A percentile compares a stretch with the other conserved stretches of the same genome.
Evolutionary conservation across 2,329 filamentous ascomycete species (phyloP).

Genomic region (Phyllosticta capitalensis): DNA sequence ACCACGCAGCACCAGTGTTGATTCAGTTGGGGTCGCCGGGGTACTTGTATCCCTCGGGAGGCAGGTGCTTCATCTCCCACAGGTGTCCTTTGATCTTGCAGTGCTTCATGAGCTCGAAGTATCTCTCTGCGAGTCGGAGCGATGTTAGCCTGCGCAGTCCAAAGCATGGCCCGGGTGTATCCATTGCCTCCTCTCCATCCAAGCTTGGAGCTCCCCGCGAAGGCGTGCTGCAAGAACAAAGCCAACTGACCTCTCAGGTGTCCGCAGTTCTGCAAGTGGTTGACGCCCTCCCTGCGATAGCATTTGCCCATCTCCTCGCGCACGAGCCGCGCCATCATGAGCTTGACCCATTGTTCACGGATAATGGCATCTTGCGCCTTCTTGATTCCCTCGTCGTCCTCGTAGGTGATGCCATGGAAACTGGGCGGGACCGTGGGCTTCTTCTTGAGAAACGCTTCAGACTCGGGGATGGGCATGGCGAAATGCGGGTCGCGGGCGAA

Average conservation of each 20-base stretch:
- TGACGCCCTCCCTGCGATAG: slow-evolving; percentile 75
- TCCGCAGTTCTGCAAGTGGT: slow-evolving; percentile 82
- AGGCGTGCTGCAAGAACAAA: not conserved
- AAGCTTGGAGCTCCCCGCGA: not conserved
- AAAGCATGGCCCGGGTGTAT: not conserved
- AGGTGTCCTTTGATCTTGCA: slow-evolving; percentile 70
- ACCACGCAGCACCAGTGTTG: not conserved
- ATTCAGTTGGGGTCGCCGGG: not conserved
- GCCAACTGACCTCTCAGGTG: slow-evolving; percentile 61
- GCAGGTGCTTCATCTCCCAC: slow-evolving; percentile 44
- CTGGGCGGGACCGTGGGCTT: slow-evolving; percentile 75
- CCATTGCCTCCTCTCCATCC: not conserved
- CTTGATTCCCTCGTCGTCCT: slow-evolving; percentile 72
- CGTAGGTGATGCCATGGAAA: slow-evolving; percentile 80
- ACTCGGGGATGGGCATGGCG: slow-evolving; percentile 74
- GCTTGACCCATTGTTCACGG: slow-evolving; percentile 78
- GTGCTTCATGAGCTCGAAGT: slow-evolving; percentile 66
- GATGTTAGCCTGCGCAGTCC: not conserved
- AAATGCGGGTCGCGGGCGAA: slow-evolving; percentile 6
- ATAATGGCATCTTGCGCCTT: slow-evolving; percentile 74
- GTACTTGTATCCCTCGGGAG: not conserved
- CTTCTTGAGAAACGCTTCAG: slow-evolving; percentile 68
- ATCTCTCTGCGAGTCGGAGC: slow-evolving; percentile 50
- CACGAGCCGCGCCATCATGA: slow-evolving; percentile 80
- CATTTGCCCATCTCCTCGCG: slow-evolving; percentile 78